A percentile compares a stretch with the other conserved stretches of the same genome.
These are phyloP conservation scores for Penicillium fimorum DNA, from an alignment of 495 filamentous ascomycete genomes.

Conservation along the genomic window DNA sequence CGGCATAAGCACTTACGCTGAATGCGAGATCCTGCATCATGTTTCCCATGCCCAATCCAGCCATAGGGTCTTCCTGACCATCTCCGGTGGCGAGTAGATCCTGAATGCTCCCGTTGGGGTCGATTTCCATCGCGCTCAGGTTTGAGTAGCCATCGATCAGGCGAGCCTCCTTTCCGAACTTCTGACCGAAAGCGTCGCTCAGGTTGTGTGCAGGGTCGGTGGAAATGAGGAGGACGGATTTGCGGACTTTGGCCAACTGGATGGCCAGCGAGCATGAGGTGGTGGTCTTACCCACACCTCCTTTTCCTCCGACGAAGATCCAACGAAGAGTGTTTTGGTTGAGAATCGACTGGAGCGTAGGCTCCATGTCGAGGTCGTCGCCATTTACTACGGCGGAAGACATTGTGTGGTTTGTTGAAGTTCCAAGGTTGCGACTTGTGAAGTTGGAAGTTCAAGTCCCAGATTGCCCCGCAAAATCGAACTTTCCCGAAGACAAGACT, in stretches of 20 bases:
- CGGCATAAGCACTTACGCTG: conserved; percentile 51
- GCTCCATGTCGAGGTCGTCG: conserved; percentile 81
- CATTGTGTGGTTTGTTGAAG: conserved; percentile 45
- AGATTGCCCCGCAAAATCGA: conserved; percentile 39
- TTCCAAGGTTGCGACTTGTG: conserved; percentile 4
- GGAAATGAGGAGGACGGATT: conserved; percentile 94
- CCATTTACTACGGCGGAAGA: conserved; percentile 61
- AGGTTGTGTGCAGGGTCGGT: conserved; percentile 99
- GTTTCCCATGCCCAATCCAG: conserved; percentile 61
- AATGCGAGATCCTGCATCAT: conserved; percentile 76
- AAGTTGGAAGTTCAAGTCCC: background rate
- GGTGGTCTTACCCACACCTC: conserved; percentile 98
- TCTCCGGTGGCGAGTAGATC: conserved; percentile 83
- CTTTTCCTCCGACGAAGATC: conserved; percentile 99
- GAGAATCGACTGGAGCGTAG: conserved; percentile 89
- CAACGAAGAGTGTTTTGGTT: conserved; percentile 93
- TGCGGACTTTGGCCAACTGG: conserved; percentile 93
- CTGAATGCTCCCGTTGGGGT: conserved; percentile 97
- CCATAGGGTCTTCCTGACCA: conserved; percentile 70
- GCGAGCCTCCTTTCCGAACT: conserved; percentile 98
- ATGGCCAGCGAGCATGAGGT: conserved; percentile 97
- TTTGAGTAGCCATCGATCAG: conserved; percentile 90
- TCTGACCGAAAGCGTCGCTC: conserved; percentile 96
- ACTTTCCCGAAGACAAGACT: conserved; percentile 33
- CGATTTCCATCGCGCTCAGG: conserved; percentile 98